Evolutionary conservation across 176 grass and related monocot species (phyloP), one percentile per base, ranked within the genome.

Genomic region (Leersia perrieri): DNA sequence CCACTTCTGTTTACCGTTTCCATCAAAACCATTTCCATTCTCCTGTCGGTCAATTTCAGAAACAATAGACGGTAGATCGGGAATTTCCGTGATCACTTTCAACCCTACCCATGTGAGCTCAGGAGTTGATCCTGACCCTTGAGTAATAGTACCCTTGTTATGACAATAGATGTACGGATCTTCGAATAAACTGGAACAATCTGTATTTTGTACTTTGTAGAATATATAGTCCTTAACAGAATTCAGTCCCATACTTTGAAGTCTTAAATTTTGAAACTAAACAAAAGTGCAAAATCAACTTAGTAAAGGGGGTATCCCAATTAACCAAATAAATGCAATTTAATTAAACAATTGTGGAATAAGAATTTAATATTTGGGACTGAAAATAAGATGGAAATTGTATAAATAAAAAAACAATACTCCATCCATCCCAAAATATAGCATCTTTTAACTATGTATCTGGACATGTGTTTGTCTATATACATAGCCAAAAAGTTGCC

Each of bases 271-370:
- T 38, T 61, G 25, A 77, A 77, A 63, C 23, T 1, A 76, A 66
- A 66, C n/a, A 55, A 55, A 66, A 73, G 69, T 27, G 66, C n/a
- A 73, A 57, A 66, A 73, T 23, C 25, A 73, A 15, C 22, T 73
- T 67, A 67, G 45, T 42, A 44, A 13, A 68, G 12, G 4, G 27
- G 22, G 27, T 31, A 72, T 33, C 29, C 61, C 5, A 0, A 15
- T 13, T 64, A 23, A 8, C 0, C 10, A 22, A 74, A 66, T 30
- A 77, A 68, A 86, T 67, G 40, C 23, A 53, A 68, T 60, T 44
- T 31, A 67, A 49, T 51, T 79, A 10, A 11, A 25, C 28, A 64
- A 36, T 22, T 27, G n/a, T 20, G 9, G 8, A 58, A 31, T 10
- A 39, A 35, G 12, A 81, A 47, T 3, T 12, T 64, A 51, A 28